phyloP scores from a whole-genome alignment of 176 grass and related monocot species.

The Eleusine coracana region DNA sequence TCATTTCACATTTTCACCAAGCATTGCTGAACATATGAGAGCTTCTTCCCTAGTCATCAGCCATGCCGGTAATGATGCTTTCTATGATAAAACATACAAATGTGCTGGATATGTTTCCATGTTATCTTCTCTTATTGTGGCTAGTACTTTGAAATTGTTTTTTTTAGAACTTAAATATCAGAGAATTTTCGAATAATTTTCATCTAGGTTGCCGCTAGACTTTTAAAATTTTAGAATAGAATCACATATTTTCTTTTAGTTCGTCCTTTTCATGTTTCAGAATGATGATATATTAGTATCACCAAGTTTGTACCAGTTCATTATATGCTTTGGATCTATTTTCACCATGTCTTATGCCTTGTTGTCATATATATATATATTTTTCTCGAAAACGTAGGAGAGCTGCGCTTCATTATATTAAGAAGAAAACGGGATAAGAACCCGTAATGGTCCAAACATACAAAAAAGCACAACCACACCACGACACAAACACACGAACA shows the following conservation, averaged over 20 bases:
- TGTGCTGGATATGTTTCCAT: neutral
- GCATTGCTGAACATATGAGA: conserved; percentile 68
- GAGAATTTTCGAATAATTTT: neutral
- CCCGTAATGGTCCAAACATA: too few species aligned
- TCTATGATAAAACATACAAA: neutral
- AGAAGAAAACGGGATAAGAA: too few species aligned
- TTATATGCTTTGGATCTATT: neutral
- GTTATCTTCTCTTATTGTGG: neutral
- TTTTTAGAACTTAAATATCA: neutral
- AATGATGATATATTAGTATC: neutral
- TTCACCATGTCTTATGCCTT: neutral
- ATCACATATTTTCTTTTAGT: neutral
- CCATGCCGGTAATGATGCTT: conserved; percentile 59
- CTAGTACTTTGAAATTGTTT: neutral
- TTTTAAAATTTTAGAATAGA: neutral
- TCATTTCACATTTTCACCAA: conserved; percentile 87
- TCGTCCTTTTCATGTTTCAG: neutral
- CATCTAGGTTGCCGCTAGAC: neutral
- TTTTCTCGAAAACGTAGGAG: too few species aligned
- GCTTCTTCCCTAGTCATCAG: conserved; percentile 78
- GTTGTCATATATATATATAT: too few species aligned
- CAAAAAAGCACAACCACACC: too few species aligned
- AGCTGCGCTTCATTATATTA: too few species aligned
- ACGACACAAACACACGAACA: too few species aligned
- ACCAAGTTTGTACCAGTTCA: neutral